These are phyloP conservation scores for Geotrichum siamense DNA, from an alignment of 1,139 yeast species.

Conservation along the genomic window DNA sequence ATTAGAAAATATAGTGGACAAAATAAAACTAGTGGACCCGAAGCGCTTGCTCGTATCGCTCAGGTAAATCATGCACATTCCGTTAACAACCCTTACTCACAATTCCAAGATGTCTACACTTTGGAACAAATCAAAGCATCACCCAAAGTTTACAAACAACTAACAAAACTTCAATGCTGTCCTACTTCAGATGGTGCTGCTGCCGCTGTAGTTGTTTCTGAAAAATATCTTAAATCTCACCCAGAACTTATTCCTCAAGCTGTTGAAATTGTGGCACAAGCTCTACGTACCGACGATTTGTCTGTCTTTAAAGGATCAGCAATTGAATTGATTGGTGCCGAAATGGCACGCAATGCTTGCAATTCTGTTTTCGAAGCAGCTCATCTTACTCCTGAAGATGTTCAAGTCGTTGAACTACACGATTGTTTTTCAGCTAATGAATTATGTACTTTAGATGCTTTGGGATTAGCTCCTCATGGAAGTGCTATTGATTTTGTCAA, in stretches of 20 bases:
- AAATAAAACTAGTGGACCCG: slow-evolving; percentile 19
- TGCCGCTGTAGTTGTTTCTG: slow-evolving; percentile 70
- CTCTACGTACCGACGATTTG: slow-evolving; percentile 26
- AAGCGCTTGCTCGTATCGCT: slow-evolving; percentile 29
- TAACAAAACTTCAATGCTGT: slow-evolving; percentile 30
- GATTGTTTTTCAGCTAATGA: slow-evolving; percentile 33
- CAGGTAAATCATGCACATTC: slow-evolving; percentile 29
- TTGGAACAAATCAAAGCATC: slow-evolving; percentile 28
- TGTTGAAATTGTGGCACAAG: slow-evolving; percentile 29
- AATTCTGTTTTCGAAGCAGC: slow-evolving; percentile 21
- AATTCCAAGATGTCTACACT: slow-evolving; percentile 28
- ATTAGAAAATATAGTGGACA: slow-evolving; percentile 22
- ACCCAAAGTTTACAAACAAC: slow-evolving; percentile 26
- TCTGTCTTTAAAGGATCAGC: slow-evolving; percentile 25
- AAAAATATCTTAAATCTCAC: slow-evolving; percentile 51
- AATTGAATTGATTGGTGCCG: slow-evolving; percentile 28
- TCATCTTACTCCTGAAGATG: slow-evolving; percentile 25
- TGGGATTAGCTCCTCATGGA: slow-evolving; percentile 28
- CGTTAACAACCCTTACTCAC: slow-evolving; percentile 31
- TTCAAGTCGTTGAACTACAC: slow-evolving; percentile 31
- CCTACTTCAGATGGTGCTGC: slow-evolving; percentile 69
- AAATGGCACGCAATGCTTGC: slow-evolving; percentile 28
- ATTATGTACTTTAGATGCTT: slow-evolving; percentile 27
- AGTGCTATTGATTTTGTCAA: slow-evolving; percentile 27
- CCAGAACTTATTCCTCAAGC: slow-evolving; percentile 27